Conservation (phyloP, 768 basidiomycete species). For the Auricularia sp. region DNA sequence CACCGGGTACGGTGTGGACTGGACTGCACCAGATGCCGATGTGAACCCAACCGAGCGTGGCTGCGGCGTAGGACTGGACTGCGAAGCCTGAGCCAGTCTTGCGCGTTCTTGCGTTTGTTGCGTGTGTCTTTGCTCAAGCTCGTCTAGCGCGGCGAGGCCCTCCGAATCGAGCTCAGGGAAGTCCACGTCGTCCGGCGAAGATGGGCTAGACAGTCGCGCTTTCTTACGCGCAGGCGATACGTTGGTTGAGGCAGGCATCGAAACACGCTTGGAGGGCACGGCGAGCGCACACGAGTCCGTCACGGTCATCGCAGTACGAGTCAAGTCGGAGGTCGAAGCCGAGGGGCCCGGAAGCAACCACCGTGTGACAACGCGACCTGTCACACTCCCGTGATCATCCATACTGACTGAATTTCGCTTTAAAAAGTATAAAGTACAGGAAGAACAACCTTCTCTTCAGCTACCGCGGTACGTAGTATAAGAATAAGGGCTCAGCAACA, state of each 20-base stretch:
- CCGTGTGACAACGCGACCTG: too few relatives aligned
- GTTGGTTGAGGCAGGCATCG: background rate
- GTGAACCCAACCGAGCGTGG: background rate
- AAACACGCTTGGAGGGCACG: background rate
- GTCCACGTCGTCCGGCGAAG: conserved; percentile 53
- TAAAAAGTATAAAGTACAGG: background rate
- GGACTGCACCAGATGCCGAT: background rate
- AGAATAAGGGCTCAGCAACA: conserved; percentile 85
- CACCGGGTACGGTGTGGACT: too few relatives aligned
- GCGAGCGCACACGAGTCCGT: too few relatives aligned
- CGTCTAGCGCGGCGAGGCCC: conserved; percentile 46
- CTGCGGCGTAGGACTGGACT: background rate
- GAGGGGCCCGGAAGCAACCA: too few relatives aligned
- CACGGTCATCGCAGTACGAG: too few relatives aligned
- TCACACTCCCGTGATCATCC: background rate
- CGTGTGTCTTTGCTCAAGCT: conserved; percentile 37
- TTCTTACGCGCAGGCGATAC: conserved; percentile 44
- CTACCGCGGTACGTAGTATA: conserved; percentile 94
- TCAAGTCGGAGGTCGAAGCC: too few relatives aligned
- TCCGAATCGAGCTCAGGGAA: conserved; percentile 43
- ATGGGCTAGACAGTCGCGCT: conserved; percentile 38
- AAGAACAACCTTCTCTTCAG: conserved; percentile 20
- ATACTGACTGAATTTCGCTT: background rate
- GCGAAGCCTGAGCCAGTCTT: background rate
- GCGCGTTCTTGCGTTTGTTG: conserved; percentile 17